Conservation (phyloP, 164 flowering plant genomes). For the Annona squamosa region DNA sequence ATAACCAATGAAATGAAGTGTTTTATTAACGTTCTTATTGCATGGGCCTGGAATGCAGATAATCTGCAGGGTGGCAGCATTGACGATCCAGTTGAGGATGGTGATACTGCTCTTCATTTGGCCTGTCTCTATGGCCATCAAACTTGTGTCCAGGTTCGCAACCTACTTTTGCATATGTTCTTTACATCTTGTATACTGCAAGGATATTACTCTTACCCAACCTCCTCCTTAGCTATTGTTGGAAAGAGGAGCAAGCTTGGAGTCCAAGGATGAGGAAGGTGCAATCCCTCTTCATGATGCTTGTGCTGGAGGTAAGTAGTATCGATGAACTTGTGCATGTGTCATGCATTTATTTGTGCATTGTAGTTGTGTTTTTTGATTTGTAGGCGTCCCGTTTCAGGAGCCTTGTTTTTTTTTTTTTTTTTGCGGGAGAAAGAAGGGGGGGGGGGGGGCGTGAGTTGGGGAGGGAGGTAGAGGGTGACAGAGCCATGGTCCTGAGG, state of each 20-base stretch:
- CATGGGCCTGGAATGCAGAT: constrained; percentile 31
- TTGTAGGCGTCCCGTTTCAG: not conserved
- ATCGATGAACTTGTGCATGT: not conserved
- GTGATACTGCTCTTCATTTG: constrained; percentile 83
- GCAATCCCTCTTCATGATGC: constrained; percentile 96
- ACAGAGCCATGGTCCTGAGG: no score
- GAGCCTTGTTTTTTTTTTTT: no score
- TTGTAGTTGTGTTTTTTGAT: not conserved
- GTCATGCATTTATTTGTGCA: not conserved
- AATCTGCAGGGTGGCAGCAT: constrained; percentile 51
- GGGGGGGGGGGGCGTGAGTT: no score
- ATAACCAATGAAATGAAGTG: not conserved
- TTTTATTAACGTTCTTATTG: not conserved
- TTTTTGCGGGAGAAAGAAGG: no score
- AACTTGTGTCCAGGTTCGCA: constrained; percentile 63
- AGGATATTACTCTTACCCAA: not conserved
- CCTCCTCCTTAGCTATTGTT: constrained; percentile 47
- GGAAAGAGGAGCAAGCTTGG: constrained; percentile 79
- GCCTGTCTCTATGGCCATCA: constrained; percentile 73
- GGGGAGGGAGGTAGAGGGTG: no score
- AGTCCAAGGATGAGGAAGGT: constrained; percentile 86
- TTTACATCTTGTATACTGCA: not conserved
- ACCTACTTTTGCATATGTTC: not conserved
- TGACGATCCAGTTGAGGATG: constrained; percentile 80
- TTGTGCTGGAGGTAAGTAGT: constrained; percentile 71